Percentiles rank a stretch among this genome's conserved stretches.
Evolutionary conservation across 139 green algal genomes (phyloP).

Genomic region (Pleodorina starrii): DNA sequence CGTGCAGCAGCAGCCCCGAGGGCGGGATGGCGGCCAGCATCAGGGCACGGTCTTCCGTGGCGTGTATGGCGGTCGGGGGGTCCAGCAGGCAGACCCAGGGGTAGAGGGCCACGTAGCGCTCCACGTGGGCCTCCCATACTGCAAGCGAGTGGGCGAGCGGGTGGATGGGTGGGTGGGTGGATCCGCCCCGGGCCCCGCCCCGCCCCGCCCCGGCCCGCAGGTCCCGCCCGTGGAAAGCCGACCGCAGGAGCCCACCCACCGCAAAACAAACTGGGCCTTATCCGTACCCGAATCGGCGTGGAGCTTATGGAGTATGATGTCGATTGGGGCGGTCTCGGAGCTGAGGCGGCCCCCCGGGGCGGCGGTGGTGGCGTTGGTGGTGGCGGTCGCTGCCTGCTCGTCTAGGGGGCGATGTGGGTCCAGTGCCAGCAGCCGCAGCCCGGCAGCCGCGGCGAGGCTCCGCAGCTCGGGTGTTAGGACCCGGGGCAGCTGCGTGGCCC

Average conservation of each 20-base stretch:
- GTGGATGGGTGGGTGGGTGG: not conserved
- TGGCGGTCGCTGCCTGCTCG: not conserved
- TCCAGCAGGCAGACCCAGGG: not conserved
- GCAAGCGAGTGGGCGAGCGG: too few relatives aligned
- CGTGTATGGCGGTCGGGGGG: not conserved
- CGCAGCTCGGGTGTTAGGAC: not conserved
- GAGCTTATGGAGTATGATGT: constrained; percentile 34
- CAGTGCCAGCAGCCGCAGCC: not conserved
- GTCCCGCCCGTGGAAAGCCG: too few relatives aligned
- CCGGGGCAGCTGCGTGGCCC: not conserved
- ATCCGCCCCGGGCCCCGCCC: too few relatives aligned
- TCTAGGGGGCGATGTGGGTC: not conserved
- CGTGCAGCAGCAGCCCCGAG: not conserved
- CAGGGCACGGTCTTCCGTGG: not conserved
- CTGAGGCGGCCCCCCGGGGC: too few relatives aligned
- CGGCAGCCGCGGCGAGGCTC: not conserved
- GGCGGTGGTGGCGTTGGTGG: too few relatives aligned
- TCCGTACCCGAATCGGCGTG: not conserved
- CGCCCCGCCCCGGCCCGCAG: too few relatives aligned
- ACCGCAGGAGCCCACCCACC: too few relatives aligned
- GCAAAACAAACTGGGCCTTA: too few relatives aligned
- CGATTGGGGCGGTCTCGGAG: too few relatives aligned
- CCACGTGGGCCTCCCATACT: constrained; percentile 21
- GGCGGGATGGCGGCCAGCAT: constrained; percentile 23
- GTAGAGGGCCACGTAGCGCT: not conserved